A percentile compares a stretch with the other conserved stretches of the same genome.
Conservation (phyloP, 257 asterid genomes). For the Avicennia marina region DNA sequence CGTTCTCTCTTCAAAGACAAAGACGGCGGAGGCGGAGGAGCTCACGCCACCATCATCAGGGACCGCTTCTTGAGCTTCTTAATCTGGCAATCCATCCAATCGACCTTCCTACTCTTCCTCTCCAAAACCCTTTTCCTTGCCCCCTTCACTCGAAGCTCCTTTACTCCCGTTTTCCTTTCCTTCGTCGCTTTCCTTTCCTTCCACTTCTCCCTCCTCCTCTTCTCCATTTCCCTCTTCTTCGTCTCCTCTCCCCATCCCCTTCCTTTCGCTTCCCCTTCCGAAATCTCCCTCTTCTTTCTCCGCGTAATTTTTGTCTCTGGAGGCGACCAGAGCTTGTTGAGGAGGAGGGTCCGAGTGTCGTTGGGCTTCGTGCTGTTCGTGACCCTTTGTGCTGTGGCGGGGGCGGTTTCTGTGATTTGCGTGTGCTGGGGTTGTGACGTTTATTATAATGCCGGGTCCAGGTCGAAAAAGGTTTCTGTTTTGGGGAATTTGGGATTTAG, state of each 20-base stretch:
- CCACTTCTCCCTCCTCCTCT: conserved; percentile 51
- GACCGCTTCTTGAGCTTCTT: conserved; percentile 77
- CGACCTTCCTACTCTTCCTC: conserved; percentile 50
- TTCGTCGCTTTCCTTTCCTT: conserved; percentile 45
- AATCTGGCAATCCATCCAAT: conserved; percentile 73
- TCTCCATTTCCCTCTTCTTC: conserved; percentile 56
- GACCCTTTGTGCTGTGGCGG: conserved; percentile 40
- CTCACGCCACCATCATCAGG: conserved; percentile 37
- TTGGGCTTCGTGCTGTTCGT: conserved; percentile 59
- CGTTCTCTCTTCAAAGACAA: conserved; percentile 54
- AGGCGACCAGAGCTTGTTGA: conserved; percentile 24
- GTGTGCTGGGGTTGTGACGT: conserved; percentile 61
- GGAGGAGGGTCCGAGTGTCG: conserved; percentile 51
- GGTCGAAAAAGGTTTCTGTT: conserved; percentile 24
- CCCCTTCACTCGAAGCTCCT: conserved; percentile 34
- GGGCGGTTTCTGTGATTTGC: conserved; percentile 37
- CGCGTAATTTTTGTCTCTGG: conserved; percentile 58
- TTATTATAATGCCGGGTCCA: conserved; percentile 15
- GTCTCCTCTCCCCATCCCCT: conserved; percentile 62
- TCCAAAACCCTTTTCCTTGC: conserved; percentile 48
- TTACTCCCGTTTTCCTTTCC: conserved; percentile 33
- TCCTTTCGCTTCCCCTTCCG: conserved; percentile 54
- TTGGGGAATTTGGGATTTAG: conserved; percentile 56
- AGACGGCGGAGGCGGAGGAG: conserved; percentile 38
- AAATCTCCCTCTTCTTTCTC: conserved; percentile 39